Conservation (phyloP, 441 rosid genomes). For the Erysimum cheiri region DNA sequence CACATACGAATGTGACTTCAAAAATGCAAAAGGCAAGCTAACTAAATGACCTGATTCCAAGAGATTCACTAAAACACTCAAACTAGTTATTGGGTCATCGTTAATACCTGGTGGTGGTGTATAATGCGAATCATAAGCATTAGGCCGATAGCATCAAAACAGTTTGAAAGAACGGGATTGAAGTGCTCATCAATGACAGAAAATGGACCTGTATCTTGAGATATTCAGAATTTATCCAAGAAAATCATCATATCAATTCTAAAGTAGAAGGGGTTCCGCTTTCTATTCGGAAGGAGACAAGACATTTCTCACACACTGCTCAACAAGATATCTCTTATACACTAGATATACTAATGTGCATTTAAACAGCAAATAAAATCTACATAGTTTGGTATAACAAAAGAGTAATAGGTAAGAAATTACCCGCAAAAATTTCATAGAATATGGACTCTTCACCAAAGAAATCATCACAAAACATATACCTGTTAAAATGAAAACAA, state of each 20-base stretch:
- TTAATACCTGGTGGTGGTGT: constrained; percentile 91
- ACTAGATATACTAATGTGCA: neutral
- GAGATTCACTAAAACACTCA: constrained; percentile 2
- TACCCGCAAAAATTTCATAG: constrained; percentile 93
- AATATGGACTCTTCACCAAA: constrained; percentile 95
- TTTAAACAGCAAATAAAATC: constrained; percentile 6
- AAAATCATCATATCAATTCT: constrained; percentile 8
- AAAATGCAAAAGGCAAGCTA: constrained; percentile 14
- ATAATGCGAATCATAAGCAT: constrained; percentile 98
- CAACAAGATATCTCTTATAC: neutral
- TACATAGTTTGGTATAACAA: no score
- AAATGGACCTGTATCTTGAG: constrained; percentile 79
- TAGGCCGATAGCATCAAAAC: constrained; percentile 96
- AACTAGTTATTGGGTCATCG: constrained; percentile 3
- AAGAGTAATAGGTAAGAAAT: constrained; percentile 9
- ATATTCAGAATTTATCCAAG: constrained; percentile 5
- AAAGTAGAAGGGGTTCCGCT: constrained; percentile 16
- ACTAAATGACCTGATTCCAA: constrained; percentile 2
- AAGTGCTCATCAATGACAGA: constrained; percentile 96
- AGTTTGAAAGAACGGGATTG: constrained; percentile 77
- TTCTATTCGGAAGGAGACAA: neutral
- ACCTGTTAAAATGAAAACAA: constrained; percentile 56
- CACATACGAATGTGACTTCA: neutral
- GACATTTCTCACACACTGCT: neutral
- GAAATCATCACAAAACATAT: constrained; percentile 95